These are phyloP conservation scores for Trichophyton schoenleinii DNA, from an alignment of 2,329 filamentous ascomycete genomes.

Conservation along the genomic window DNA sequence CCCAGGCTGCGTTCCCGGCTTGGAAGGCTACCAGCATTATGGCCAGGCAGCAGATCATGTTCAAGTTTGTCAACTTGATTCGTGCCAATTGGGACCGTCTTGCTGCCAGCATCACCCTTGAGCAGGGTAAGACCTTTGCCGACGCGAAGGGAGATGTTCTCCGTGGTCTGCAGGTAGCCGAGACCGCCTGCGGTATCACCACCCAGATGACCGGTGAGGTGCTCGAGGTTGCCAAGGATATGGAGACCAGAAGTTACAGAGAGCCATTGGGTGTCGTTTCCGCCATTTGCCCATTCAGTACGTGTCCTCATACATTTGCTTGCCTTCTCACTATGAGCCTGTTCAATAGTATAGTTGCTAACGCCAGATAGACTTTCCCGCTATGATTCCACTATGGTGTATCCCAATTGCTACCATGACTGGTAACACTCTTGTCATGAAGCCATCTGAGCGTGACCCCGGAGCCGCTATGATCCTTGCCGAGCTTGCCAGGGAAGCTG, in stretches of 20 bases:
- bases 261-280: slow-evolving; percentile 54
- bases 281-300: slow-evolving; percentile 16
- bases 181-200: slow-evolving; percentile 55
- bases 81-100: slow-evolving; percentile 53
- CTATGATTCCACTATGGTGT: slow-evolving; percentile 58
- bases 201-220: slow-evolving; percentile 54
- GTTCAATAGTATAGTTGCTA: not conserved
- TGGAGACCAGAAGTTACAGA: slow-evolving; percentile 55
- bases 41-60: slow-evolving; percentile 51
- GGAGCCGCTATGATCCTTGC: slow-evolving; percentile 55
- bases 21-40: slow-evolving; percentile 51
- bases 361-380: slow-evolving; percentile 45
- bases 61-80: slow-evolving; percentile 53
- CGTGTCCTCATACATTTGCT: not conserved
- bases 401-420: slow-evolving; percentile 54
- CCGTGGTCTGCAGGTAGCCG: slow-evolving; percentile 53
- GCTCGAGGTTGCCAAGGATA: slow-evolving; percentile 55
- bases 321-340: not conserved
- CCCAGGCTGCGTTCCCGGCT: slow-evolving; percentile 49
- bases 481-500: slow-evolving; percentile 50
- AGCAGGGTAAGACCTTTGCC: slow-evolving; percentile 57
- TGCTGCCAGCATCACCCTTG: slow-evolving; percentile 52
- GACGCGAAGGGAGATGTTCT: slow-evolving; percentile 56
- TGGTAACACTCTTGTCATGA: slow-evolving; percentile 52
- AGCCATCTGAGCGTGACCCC: slow-evolving; percentile 54